Percentiles rank a stretch among this genome's conserved stretches.
Conservation (phyloP, 2,329 filamentous ascomycete species). For the Fusarium dimerum region DNA sequence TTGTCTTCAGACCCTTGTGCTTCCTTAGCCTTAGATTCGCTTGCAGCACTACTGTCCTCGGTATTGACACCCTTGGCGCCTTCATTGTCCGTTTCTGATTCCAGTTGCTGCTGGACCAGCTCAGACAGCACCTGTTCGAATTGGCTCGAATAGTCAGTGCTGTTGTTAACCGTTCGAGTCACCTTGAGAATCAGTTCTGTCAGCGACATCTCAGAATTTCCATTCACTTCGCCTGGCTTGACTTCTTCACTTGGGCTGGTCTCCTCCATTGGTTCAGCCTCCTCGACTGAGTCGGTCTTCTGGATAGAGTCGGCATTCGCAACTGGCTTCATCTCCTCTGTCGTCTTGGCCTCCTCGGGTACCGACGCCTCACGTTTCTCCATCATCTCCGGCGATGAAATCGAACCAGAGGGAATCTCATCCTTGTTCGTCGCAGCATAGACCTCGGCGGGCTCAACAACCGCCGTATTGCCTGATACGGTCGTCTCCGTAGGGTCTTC, state of each 20-base stretch:
- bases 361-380: neutral
- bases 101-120: conserved; percentile 42
- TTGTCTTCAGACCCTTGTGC: neutral
- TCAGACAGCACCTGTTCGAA: conserved; percentile 55
- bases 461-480: neutral
- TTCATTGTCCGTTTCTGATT: conserved; percentile 9
- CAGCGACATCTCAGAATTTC: conserved; percentile 30
- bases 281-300: neutral
- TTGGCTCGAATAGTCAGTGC: conserved; percentile 42
- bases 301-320: neutral
- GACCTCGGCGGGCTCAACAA: neutral
- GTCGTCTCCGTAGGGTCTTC: conserved; percentile 4
- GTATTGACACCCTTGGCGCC: neutral
- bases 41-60: neutral
- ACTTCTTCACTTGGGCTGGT: neutral
- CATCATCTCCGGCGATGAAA: neutral
- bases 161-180: conserved; percentile 47
- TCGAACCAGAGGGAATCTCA: neutral
- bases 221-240: neutral
- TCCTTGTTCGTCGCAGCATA: neutral
- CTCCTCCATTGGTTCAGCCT: neutral
- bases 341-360: too few species aligned
- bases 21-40: neutral
- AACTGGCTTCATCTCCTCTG: too few species aligned
- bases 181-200: conserved; percentile 55